Conservation (phyloP, 768 basidiomycete species). For the Hygrocybe punicea region DNA sequence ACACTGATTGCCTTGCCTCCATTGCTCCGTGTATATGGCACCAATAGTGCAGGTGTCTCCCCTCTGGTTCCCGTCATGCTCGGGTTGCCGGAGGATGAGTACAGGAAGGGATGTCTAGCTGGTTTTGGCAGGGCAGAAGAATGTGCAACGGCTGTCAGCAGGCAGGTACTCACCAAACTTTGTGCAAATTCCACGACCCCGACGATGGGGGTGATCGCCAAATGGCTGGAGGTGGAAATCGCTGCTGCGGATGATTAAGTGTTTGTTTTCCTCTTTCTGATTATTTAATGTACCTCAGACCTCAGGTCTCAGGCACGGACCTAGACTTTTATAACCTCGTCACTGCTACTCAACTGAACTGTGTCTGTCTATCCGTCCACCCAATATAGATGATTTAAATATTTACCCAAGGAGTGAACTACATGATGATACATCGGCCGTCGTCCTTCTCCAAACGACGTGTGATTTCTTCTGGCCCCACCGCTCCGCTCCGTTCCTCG, state of each 20-base stretch:
- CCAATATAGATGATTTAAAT: no score
- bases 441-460: slow-evolving; percentile 50
- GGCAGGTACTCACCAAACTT: slow-evolving; percentile 53
- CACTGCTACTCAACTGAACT: background rate
- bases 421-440: slow-evolving; percentile 71
- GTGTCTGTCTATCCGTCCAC: background rate
- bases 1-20: slow-evolving; percentile 72
- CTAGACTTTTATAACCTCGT: background rate
- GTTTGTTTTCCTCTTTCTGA: background rate
- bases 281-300: no score
- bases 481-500: slow-evolving; percentile 32
- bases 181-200: slow-evolving; percentile 30
- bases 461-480: slow-evolving; percentile 57
- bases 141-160: slow-evolving; percentile 56
- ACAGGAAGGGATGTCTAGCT: slow-evolving; percentile 63
- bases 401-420: no score
- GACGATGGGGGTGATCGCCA: slow-evolving; percentile 31
- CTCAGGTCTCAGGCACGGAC: background rate
- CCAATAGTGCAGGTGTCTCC: slow-evolving; percentile 18
- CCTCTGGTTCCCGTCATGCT: slow-evolving; percentile 53
- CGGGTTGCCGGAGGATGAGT: slow-evolving; percentile 57
- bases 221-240: slow-evolving; percentile 50
- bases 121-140: slow-evolving; percentile 81
- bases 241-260: background rate
- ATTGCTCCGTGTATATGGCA: slow-evolving; percentile 50